phyloP scores from a whole-genome alignment of 31 red algal genomes.

The Endocladia muricata region DNA sequence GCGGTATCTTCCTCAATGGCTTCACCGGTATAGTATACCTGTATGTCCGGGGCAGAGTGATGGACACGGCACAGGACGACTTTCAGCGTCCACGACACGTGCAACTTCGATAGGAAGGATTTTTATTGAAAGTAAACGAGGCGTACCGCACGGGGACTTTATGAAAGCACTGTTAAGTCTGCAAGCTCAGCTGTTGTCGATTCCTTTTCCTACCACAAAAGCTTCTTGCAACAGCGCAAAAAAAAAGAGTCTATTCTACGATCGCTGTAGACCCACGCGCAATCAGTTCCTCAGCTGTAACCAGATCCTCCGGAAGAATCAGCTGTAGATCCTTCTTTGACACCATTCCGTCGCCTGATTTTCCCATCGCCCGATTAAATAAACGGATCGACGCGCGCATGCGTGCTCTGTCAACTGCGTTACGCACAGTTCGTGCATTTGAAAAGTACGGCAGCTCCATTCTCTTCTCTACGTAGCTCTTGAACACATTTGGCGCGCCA shows the following conservation, averaged over 20 bases:
- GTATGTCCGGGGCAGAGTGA: too few relatives aligned
- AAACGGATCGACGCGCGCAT: constrained; percentile 96
- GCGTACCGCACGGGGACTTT: too few relatives aligned
- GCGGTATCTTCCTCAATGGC: too few relatives aligned
- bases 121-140: too few relatives aligned
- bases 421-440: constrained; percentile 97
- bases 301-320: constrained; percentile 79
- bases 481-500: constrained; percentile 55
- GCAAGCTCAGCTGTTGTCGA: too few relatives aligned
- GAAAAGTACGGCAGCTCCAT: constrained; percentile 99
- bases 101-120: too few relatives aligned
- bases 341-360: constrained; percentile 72
- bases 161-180: too few relatives aligned
- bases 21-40: too few relatives aligned
- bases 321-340: constrained; percentile 78
- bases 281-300: constrained; percentile 75
- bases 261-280: constrained; percentile 77
- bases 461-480: constrained; percentile 90
- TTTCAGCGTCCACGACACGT: too few relatives aligned
- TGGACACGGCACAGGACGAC: too few relatives aligned
- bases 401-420: constrained; percentile 94
- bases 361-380: constrained; percentile 86
- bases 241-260: constrained; percentile 73
- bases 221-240: too few relatives aligned
- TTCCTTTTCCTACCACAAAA: too few relatives aligned